A percentile compares a stretch with the other conserved stretches of the same genome.
phyloP scores from a whole-genome alignment of 1,284 basidiomycete species.

The Peniophora sp. region DNA sequence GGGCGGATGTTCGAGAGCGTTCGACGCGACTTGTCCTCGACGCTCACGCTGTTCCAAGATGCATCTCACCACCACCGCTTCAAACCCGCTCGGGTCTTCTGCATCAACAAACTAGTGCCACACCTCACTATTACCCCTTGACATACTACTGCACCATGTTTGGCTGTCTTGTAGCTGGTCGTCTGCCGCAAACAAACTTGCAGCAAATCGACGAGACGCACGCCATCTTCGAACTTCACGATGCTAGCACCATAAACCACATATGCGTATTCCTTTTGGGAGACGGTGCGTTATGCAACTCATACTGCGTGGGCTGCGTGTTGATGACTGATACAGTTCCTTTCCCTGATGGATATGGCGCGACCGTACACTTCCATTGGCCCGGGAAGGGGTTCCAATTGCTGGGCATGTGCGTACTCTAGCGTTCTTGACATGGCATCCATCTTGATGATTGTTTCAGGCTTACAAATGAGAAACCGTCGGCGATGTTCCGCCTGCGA shows the following conservation, averaged over 20 bases:
- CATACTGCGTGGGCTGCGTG: background rate
- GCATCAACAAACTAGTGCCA: too few species aligned
- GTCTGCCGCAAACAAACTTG: constrained; percentile 66
- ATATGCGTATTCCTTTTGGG: constrained; percentile 85
- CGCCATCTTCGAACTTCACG: constrained; percentile 73
- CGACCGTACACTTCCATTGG: constrained; percentile 86
- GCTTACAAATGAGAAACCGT: constrained; percentile 87
- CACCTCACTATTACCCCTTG: too few species aligned
- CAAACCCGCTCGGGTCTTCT: too few species aligned
- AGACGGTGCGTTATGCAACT: constrained; percentile 42
- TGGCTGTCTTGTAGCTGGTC: constrained; percentile 71
- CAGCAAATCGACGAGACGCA: constrained; percentile 80
- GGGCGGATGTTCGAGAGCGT: too few species aligned
- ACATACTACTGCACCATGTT: constrained; percentile 40
- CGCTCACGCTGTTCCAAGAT: too few species aligned
- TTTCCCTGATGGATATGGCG: constrained; percentile 85
- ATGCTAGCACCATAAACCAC: constrained; percentile 80
- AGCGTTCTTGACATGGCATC: background rate
- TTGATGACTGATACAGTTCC: constrained; percentile 40
- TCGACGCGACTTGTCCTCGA: too few species aligned
- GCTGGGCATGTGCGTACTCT: constrained; percentile 69
- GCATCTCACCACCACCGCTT: too few species aligned
- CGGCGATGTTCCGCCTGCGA: constrained; percentile 83
- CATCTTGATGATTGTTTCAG: constrained; percentile 28
- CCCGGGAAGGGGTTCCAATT: constrained; percentile 85